Evolutionary conservation across 2,329 filamentous ascomycete species (phyloP).

Genomic region (Colletotrichum caudatum): DNA sequence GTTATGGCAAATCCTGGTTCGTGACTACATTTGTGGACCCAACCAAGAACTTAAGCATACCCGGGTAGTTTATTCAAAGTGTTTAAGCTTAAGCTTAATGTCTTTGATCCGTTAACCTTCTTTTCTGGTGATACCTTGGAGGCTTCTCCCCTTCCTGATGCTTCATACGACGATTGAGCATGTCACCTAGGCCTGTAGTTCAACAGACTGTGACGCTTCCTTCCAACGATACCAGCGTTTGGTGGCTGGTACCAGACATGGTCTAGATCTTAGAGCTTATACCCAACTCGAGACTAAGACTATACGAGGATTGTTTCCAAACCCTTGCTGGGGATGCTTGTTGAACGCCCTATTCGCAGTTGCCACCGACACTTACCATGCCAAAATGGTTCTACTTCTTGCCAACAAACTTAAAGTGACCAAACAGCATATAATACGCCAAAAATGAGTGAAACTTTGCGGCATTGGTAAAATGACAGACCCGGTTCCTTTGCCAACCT

Average conservation of each 20-base stretch:
- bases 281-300: background rate
- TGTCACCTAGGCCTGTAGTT: background rate
- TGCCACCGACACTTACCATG: slow-evolving; percentile 6
- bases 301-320: background rate
- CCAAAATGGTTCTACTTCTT: background rate
- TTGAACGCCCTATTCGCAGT: background rate
- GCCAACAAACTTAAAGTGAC: slow-evolving; percentile 8
- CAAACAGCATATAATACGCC: slow-evolving; percentile 19
- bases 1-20: background rate
- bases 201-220: too few relatives aligned
- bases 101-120: too few relatives aligned
- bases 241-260: background rate
- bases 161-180: background rate
- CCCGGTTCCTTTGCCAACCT: slow-evolving; percentile 29
- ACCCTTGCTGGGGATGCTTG: background rate
- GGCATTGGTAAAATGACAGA: slow-evolving; percentile 23
- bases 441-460: slow-evolving; percentile 31
- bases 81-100: background rate
- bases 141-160: too few relatives aligned
- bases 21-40: background rate
- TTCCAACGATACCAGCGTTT: background rate
- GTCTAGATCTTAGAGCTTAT: background rate
- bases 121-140: too few relatives aligned
- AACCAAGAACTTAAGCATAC: background rate
- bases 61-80: background rate